Percentiles rank a stretch among this genome's conserved stretches.
These are phyloP conservation scores for Colletotrichum costaricense DNA, from an alignment of 2,329 filamentous ascomycete genomes.

Conservation along the genomic window DNA sequence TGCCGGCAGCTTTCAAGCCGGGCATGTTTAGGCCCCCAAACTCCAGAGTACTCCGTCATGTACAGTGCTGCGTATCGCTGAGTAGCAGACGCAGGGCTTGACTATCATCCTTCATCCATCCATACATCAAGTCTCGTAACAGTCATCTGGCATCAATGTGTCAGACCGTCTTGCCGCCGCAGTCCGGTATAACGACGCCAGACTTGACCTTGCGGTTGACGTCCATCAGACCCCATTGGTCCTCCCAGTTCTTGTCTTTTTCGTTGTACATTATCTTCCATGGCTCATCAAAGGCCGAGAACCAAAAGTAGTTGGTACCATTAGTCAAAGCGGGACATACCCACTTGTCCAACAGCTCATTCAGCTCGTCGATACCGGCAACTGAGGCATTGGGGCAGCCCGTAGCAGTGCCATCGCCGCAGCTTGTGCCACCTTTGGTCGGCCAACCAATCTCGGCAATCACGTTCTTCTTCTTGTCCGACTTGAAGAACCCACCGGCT, in stretches of 20 bases:
- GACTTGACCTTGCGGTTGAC: constrained; percentile 84
- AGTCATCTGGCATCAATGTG: not conserved
- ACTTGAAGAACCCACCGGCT: constrained; percentile 73
- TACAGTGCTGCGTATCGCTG: constrained; percentile 23
- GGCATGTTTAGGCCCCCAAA: constrained; percentile 20
- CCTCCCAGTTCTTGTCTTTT: constrained; percentile 82
- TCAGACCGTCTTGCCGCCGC: constrained; percentile 77
- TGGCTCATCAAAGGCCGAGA: constrained; percentile 95
- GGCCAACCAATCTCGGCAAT: constrained; percentile 97
- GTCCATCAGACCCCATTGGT: constrained; percentile 95
- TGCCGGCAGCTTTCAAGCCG: constrained; percentile 10
- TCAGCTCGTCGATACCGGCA: constrained; percentile 83
- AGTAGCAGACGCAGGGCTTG: constrained; percentile 12
- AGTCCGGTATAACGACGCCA: constrained; percentile 88
- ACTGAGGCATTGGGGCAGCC: constrained; percentile 76
- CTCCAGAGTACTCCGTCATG: constrained; percentile 31
- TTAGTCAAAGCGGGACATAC: constrained; percentile 84
- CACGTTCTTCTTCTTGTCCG: constrained; percentile 74
- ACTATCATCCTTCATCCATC: constrained; percentile 14
- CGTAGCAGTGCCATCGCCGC: constrained; percentile 34
- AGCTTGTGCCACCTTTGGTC: constrained; percentile 77
- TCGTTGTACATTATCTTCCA: constrained; percentile 87
- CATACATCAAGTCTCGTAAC: not conserved
- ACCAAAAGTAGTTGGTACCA: constrained; percentile 96
- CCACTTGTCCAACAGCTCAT: constrained; percentile 87